These are phyloP conservation scores for Beta corolliflora DNA, from an alignment of 179 eudicot species.

Conservation along the genomic window DNA sequence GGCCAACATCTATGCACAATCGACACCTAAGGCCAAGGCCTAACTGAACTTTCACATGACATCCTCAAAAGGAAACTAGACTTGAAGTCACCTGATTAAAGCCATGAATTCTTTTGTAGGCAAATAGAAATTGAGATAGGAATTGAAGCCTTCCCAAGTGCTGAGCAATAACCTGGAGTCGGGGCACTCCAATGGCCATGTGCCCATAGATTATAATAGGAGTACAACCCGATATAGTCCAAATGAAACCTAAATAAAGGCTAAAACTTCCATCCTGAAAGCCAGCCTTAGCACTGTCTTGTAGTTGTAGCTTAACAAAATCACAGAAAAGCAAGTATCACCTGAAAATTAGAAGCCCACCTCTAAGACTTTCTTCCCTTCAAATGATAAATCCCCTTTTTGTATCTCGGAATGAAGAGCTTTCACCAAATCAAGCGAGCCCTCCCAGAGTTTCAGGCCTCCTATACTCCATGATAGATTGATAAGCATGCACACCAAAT, in stretches of 20 bases:
- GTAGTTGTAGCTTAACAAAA: not conserved
- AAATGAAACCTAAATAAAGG: not conserved
- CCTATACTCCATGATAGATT: constrained; percentile 47
- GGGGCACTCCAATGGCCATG: not conserved
- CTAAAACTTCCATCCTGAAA: not conserved
- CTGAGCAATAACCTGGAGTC: not conserved
- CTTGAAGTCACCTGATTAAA: not conserved
- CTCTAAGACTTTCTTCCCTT: constrained; percentile 88
- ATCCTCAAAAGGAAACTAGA: not conserved
- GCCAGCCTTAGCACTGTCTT: not conserved
- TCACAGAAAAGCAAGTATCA: constrained; percentile 32
- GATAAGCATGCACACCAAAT: constrained; percentile 7
- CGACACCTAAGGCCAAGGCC: not conserved
- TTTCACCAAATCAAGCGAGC: constrained; percentile 89
- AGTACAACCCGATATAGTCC: not conserved
- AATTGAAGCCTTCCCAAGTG: not conserved
- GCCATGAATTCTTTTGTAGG: not conserved
- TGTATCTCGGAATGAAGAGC: constrained; percentile 65
- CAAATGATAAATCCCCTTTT: constrained; percentile 49
- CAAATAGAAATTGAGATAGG: not conserved
- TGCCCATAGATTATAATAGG: not conserved
- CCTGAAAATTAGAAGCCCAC: constrained; percentile 56
- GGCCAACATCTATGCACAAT: not conserved
- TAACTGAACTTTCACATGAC: not conserved
- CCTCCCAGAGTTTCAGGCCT: constrained; percentile 97